Base-by-base conservation (phyloP, 164 flowering plant genomes). In the Taxillus chinensis region DNA sequence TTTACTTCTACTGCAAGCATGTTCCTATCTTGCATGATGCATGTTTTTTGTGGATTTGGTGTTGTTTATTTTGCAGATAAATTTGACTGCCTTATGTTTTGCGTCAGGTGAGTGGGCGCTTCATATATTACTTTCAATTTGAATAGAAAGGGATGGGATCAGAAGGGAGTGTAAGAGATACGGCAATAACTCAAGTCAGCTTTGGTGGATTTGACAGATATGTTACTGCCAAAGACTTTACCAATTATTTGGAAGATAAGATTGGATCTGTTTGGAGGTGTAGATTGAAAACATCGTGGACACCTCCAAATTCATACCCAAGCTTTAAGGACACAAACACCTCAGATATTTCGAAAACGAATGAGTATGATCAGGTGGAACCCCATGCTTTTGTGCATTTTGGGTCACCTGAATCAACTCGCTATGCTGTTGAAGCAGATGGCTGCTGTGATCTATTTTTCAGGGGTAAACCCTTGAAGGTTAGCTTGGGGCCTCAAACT, bases 361-460 rank as follows among this genome's bases (percentile, higher is more conserved):
- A 76, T 52, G 74, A 79, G 5, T 85, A 81, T 66, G 73, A 73
- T 11, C 83, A 70, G 71, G 96, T 91, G 41, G 79, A 70, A 62
- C 96, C 97, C 4, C 99, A 95, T 73, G 97, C 99, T 0, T 95
- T 91, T 64, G 87, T 89, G 49, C 97, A 91, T 76, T 95, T 95
- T 75, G 89, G 77, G 8, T 41, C 65, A 8, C 77, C 95, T 50
- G 73, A 68, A 17, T 70, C 83, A 5, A 82, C 75, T 46, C 53
- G 49, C 8, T 56, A 41, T 41, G 93, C 86, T 27, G 13, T 76
- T 59, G 71, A 85, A 41, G 82, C 80, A 54, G 77, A 83, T 0
- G 85, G 81, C 8, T 71, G 75, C 8, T 45, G 71, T 51, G 79
- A 77, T 52, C 86, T 95, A 10, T 10, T 80, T 5, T 62, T 83